Evolutionary conservation across 768 basidiomycete species (phyloP), one percentile per base, ranked within the genome.

Genomic region (Filobasidium wieringae): DNA sequence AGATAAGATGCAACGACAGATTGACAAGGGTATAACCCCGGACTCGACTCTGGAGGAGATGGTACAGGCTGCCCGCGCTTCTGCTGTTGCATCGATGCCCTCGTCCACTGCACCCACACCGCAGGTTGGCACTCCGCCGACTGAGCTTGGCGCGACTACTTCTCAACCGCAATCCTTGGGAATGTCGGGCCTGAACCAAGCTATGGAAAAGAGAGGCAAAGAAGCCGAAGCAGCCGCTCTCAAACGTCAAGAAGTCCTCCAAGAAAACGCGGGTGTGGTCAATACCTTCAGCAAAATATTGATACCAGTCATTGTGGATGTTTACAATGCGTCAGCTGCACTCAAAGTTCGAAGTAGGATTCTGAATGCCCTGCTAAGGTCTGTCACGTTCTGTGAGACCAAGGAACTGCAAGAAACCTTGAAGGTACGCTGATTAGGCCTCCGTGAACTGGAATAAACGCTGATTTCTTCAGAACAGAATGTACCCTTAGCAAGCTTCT

Each of bases 241-340:
- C 14, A 47, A 24, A 14, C 62, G 60, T 75, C 36, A 30, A 27
- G 47, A 57, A 36, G 47, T 57, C 22, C 19, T 57, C 7, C 7
- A 51, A 22, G 56, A 47, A 49, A 57, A 51, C 14, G 36, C 49
- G 9, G 47, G 31, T 17, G 49, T 57, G n/a, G 56, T 58, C n/a
- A 52, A 33, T 19, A 33, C 83, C 15, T 97, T 91, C 74, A 87
- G 92, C 81, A 81, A 82, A 47, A 77, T 93, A 32, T 82, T 90
- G 66, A 84, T 96, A 0, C 95, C 95, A 0, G 89, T 95, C 55
- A 80, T 99, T 55, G 84, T 97, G 58, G 95, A 97, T 66, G 92
- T 99, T n/a, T 97, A 96, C 74, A 87, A 92, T n/a, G 93, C 95
- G 30, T 95, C 89, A 71, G 92, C 97, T 27, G 83, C 85, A 50